A percentile compares a stretch with the other conserved stretches of the same genome.
These are phyloP conservation scores for Exobasidium rhododendri DNA, from an alignment of 1,284 basidiomycete species.

Conservation along the genomic window DNA sequence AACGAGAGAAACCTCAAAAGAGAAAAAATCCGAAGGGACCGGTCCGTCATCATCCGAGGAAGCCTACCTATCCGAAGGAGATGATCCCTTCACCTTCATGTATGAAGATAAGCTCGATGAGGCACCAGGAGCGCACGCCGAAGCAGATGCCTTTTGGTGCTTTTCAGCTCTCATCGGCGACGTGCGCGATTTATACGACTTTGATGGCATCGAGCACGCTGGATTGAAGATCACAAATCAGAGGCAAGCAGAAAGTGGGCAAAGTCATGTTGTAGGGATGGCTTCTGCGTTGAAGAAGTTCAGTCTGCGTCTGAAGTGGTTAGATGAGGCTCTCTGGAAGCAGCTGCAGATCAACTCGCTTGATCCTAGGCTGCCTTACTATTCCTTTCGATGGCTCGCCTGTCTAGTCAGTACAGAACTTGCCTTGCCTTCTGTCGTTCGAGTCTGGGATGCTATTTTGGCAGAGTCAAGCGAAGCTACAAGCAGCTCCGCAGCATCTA, in stretches of 20 bases:
- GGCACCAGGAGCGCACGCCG: slow-evolving; percentile 14
- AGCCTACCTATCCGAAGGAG: too few relatives aligned
- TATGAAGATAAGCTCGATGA: not conserved
- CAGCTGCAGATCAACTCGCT: slow-evolving; percentile 19
- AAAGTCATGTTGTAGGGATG: slow-evolving; percentile 26
- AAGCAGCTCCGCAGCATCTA: slow-evolving; percentile 12
- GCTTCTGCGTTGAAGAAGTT: slow-evolving; percentile 35
- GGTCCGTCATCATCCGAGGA: not conserved
- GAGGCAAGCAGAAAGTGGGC: not conserved
- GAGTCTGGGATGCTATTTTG: slow-evolving; percentile 49
- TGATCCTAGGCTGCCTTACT: slow-evolving; percentile 49
- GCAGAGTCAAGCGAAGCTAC: slow-evolving; percentile 30
- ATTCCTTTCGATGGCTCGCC: slow-evolving; percentile 51
- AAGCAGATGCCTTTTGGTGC: slow-evolving; percentile 54
- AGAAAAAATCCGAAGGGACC: slow-evolving; percentile 9
- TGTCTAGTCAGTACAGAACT: slow-evolving; percentile 49
- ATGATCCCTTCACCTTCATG: not conserved
- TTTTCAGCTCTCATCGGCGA: slow-evolving; percentile 48
- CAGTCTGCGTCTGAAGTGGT: slow-evolving; percentile 36
- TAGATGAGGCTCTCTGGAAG: slow-evolving; percentile 39
- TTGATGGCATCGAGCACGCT: slow-evolving; percentile 37
- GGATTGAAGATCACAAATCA: slow-evolving; percentile 14
- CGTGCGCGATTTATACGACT: slow-evolving; percentile 51
- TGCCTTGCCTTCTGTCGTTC: slow-evolving; percentile 36
- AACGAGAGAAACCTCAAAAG: not conserved